Evolutionary conservation across 495 filamentous ascomycete genomes (phyloP).

Genomic region (Penicillium cataractarum): DNA sequence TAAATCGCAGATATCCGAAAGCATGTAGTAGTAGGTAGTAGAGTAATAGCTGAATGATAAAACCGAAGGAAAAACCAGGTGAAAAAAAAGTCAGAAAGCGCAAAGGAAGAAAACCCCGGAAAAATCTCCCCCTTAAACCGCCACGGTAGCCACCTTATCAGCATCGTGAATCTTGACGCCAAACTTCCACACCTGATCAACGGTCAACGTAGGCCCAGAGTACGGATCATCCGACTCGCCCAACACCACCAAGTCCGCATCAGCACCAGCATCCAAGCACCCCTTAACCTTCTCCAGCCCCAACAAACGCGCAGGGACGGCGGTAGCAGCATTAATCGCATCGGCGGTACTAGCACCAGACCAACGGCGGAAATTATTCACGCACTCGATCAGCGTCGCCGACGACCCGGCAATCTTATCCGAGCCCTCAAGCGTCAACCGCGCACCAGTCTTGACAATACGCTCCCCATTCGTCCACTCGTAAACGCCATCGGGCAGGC

Average conservation of each 20-base stretch:
- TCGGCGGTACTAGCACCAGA: constrained; percentile 63
- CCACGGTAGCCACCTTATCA: constrained; percentile 30
- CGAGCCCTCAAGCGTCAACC: constrained; percentile 68
- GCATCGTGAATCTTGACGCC: constrained; percentile 56
- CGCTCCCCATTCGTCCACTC: constrained; percentile 77
- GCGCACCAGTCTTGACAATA: constrained; percentile 67
- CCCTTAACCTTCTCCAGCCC: constrained; percentile 70
- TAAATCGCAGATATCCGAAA: neutral
- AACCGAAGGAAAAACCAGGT: neutral
- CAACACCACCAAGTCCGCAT: constrained; percentile 79
- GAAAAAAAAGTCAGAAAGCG: neutral
- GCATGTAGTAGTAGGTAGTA: too few species aligned
- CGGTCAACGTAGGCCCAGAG: constrained; percentile 51
- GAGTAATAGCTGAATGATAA: neutral
- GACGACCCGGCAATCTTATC: constrained; percentile 74
- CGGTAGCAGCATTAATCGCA: constrained; percentile 71
- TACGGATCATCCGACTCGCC: constrained; percentile 53
- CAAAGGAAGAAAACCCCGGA: constrained; percentile 10
- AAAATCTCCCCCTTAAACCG: constrained; percentile 7
- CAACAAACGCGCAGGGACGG: constrained; percentile 73
- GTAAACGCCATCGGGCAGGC: constrained; percentile 75
- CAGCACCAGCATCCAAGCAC: constrained; percentile 64
- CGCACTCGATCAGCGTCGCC: constrained; percentile 75
- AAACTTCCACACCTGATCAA: constrained; percentile 81
- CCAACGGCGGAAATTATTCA: constrained; percentile 79